phyloP scores from a whole-genome alignment of 2,329 filamentous ascomycete species.

The Exophiala sp. region DNA sequence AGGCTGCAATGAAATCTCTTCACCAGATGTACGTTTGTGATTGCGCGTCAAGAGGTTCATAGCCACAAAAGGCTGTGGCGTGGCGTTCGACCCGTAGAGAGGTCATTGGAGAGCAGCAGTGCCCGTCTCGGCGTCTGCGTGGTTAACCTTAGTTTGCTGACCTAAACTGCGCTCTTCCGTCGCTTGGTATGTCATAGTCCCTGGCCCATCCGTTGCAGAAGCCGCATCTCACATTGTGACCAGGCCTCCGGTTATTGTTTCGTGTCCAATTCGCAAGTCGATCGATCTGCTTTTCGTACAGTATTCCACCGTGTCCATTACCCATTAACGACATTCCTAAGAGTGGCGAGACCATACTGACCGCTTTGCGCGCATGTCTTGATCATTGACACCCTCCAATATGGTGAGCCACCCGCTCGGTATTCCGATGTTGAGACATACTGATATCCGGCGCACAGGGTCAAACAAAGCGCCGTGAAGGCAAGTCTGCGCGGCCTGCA shows the following conservation, averaged over 20 bases:
- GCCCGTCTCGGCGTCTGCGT: neutral
- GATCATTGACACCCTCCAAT: slow-evolving; percentile 5
- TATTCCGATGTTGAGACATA: slow-evolving; percentile 2
- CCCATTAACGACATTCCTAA: no score
- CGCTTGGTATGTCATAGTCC: slow-evolving; percentile 15
- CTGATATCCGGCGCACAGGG: slow-evolving; percentile 20
- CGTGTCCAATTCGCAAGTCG: slow-evolving; percentile 1
- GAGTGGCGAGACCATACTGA: no score
- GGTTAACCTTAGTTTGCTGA: neutral
- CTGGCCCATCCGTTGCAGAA: neutral
- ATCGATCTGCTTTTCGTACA: neutral
- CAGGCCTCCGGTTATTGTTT: slow-evolving; percentile 6
- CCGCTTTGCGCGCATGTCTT: slow-evolving; percentile 18
- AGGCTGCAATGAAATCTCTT: neutral
- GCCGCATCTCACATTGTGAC: slow-evolving; percentile 8
- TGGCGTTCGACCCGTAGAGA: neutral
- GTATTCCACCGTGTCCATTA: neutral
- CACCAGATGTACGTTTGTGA: neutral
- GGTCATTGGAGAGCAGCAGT: slow-evolving; percentile 2
- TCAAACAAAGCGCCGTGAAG: slow-evolving; percentile 31
- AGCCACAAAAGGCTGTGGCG: neutral
- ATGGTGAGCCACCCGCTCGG: slow-evolving; percentile 15
- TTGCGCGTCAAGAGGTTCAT: neutral
- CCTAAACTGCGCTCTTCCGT: slow-evolving; percentile 11
- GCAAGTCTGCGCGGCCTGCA: slow-evolving; percentile 27